Conservation (phyloP, 1,284 basidiomycete genomes). For the Leccinum solheimii region DNA sequence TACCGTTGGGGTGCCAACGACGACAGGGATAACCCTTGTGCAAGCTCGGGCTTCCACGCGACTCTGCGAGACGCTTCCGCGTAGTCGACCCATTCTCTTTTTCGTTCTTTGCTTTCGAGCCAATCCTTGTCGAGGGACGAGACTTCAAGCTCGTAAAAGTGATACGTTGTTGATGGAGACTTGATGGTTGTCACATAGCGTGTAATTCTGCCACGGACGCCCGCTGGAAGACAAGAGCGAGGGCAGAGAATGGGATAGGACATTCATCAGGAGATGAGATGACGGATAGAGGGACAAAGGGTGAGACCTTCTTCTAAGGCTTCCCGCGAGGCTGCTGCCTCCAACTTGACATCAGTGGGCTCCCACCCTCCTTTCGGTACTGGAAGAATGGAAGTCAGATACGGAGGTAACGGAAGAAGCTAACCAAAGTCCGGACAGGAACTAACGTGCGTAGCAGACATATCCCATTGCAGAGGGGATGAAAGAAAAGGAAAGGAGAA, state of each 20-base stretch:
- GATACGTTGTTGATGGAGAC: constrained; percentile 74
- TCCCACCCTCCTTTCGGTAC: constrained; percentile 89
- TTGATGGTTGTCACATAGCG: constrained; percentile 77
- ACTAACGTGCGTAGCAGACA: constrained; percentile 10
- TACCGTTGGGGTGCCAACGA: constrained; percentile 57
- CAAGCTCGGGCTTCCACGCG: constrained; percentile 78
- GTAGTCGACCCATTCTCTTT: constrained; percentile 82
- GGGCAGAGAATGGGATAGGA: constrained; percentile 46
- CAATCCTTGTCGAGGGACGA: constrained; percentile 69
- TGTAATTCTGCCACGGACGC: constrained; percentile 76
- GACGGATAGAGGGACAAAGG: constrained; percentile 75
- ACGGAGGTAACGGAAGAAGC: constrained; percentile 5
- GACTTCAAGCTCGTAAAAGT: constrained; percentile 85
- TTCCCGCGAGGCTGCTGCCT: constrained; percentile 83
- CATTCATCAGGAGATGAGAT: constrained; percentile 63
- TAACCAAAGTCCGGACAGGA: constrained; percentile 12
- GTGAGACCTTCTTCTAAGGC: constrained; percentile 90
- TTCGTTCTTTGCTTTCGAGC: constrained; percentile 73
- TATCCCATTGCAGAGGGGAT: neutral
- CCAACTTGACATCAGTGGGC: constrained; percentile 70
- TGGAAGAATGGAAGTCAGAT: constrained; percentile 33
- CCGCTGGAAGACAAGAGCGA: constrained; percentile 53
- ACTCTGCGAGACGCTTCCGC: constrained; percentile 70
- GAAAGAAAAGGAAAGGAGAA: constrained; percentile 7
- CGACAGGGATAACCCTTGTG: constrained; percentile 67